Conservation (phyloP, 257 asterid genomes). For the Nicotiana noctiflora region DNA sequence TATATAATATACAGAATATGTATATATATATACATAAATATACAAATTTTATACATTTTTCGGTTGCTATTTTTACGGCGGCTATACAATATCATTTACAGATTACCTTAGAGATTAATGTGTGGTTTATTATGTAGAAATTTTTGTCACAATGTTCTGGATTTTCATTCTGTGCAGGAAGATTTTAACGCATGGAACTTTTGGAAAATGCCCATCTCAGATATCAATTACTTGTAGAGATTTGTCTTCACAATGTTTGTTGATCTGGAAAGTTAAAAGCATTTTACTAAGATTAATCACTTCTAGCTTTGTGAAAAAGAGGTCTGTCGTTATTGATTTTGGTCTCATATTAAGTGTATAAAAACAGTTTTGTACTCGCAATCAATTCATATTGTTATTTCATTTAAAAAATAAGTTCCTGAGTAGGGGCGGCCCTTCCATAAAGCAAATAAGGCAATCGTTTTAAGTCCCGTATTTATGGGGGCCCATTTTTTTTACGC, state of each 20-base stretch:
- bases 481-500: too few species aligned
- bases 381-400: neutral
- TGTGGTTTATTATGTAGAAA: neutral
- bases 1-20: too few species aligned
- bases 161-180: conserved; percentile 41
- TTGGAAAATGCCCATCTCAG: conserved; percentile 82
- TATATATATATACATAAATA: too few species aligned
- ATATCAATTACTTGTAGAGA: conserved; percentile 42
- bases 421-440: too few species aligned
- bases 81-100: too few species aligned
- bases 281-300: neutral
- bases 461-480: too few species aligned
- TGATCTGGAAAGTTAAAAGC: neutral
- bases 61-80: too few species aligned
- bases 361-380: neutral
- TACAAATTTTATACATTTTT: too few species aligned
- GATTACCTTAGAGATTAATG: neutral
- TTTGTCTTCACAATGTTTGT: neutral
- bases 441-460: too few species aligned
- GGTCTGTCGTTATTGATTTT: neutral
- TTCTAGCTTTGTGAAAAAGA: neutral
- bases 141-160: neutral
- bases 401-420: neutral
- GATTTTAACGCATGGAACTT: conserved; percentile 83
- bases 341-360: neutral